These are phyloP conservation scores for Nemania serpens DNA, from an alignment of 2,329 filamentous ascomycete genomes.

Conservation along the genomic window DNA sequence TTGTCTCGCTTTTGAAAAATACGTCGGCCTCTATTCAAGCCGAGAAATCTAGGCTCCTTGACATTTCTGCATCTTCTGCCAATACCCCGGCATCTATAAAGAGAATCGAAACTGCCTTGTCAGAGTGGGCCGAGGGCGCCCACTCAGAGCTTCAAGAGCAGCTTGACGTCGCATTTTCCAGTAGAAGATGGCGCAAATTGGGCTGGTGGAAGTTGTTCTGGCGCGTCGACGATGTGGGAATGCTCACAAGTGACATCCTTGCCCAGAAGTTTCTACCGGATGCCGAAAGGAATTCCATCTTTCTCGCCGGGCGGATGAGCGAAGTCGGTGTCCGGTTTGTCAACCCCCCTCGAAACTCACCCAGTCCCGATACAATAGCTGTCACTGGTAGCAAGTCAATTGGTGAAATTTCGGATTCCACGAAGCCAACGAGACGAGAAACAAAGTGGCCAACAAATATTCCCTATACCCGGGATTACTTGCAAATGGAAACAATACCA, in stretches of 20 bases:
- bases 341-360: conserved; percentile 18
- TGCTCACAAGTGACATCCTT: conserved; percentile 80
- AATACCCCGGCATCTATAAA: conserved; percentile 47
- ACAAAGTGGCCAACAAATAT: conserved; percentile 76
- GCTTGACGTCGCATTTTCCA: conserved; percentile 76
- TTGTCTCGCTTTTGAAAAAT: conserved; percentile 68
- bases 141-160: conserved; percentile 83
- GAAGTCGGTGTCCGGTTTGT: conserved; percentile 45
- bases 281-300: conserved; percentile 82
- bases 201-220: conserved; percentile 96
- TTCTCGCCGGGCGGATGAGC: conserved; percentile 75
- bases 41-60: conserved; percentile 50
- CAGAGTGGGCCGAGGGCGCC: conserved; percentile 75
- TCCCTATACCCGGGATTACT: conserved; percentile 67
- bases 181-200: conserved; percentile 77
- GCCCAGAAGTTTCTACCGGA: conserved; percentile 75
- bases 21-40: conserved; percentile 55
- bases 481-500: conserved; percentile 69
- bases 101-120: conserved; percentile 63
- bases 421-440: conserved; percentile 9
- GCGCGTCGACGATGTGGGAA: conserved; percentile 88
- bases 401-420: not conserved
- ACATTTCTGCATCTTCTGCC: conserved; percentile 40
- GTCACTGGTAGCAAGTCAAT: conserved; percentile 26
- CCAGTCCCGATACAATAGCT: not conserved